Base-by-base conservation (phyloP, 2,329 filamentous ascomycete species). In the Aureobasidium melanogenum region DNA sequence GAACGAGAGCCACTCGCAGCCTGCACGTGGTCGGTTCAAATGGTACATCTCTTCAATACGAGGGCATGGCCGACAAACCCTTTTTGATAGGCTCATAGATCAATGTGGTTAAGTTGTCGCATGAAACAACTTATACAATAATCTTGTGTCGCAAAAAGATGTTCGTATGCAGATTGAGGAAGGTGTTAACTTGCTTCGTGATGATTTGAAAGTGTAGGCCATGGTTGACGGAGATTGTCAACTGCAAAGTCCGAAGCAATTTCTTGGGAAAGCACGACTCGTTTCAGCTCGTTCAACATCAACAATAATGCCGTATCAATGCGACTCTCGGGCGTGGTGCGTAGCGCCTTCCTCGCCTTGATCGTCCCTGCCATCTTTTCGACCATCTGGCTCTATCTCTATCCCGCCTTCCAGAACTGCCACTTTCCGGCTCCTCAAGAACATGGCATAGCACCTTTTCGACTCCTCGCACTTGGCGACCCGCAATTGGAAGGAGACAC, bases 401-500 rank as follows among this genome's bases (percentile, higher is more conserved):
- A 96, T 72, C 92, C 94, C 9, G 70, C 89, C 67, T 87, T 96
- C 70, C 82, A 85, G 66, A 82, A 84, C 69, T 97, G 92, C 78
- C 85, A 82, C 39, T 97, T 97, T 74, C 90, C 92, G 12, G 46
- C 59, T 17, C 7, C 32, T 22, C 6, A 39, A 26, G 17, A 34
- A 3, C 15, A 57, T 50, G 46, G 43, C 38, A 7, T 54, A 44
- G 89, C 91, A 3, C 90, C 91, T 0, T 96, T 97, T 70, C 84
- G 93, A 62, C 84, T 97, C 3, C 86, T 97, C 15, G 86, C 91
- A 1, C 83, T 97, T 24, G 93, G 89, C 63, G 93, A 97, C 73
- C 93, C 93, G 5, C 93, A 97, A 73, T 83, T 97, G 59, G 93
- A 97, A 76, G 93, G 93, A 68, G 90, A 96, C 71, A 91, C 88